Conservation (phyloP, 495 filamentous ascomycete species). For the Podospora anserina region DNA sequence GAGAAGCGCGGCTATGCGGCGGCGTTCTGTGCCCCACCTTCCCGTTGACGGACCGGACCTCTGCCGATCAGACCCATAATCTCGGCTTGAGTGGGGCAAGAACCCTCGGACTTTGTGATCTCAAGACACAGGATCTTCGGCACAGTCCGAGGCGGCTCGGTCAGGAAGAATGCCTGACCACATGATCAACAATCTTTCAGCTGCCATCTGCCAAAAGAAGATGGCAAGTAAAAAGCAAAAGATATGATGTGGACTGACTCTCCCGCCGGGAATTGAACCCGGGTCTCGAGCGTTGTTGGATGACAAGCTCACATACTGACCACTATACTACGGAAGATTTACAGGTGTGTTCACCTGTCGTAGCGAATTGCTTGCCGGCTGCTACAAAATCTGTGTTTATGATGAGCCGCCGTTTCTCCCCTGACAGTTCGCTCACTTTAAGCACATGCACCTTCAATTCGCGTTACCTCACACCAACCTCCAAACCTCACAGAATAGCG, state of each 20-base stretch:
- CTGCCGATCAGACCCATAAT: not conserved
- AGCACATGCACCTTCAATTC: too few species aligned
- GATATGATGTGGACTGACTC: not conserved
- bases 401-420: too few species aligned
- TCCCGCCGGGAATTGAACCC: conserved; percentile 7
- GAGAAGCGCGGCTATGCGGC: too few species aligned
- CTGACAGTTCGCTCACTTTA: too few species aligned
- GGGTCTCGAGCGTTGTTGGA: conserved; percentile 7
- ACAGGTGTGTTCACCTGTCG: conserved; percentile 4
- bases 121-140: not conserved
- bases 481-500: too few species aligned
- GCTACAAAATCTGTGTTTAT: too few species aligned
- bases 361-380: not conserved
- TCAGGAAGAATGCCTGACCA: not conserved
- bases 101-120: not conserved
- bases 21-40: too few species aligned
- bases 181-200: not conserved
- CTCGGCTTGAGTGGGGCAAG: not conserved
- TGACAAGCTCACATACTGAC: conserved; percentile 8
- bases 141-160: not conserved
- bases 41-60: not conserved
- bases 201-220: too few species aligned
- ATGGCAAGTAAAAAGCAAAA: not conserved
- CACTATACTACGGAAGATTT: conserved; percentile 6
- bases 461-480: too few species aligned